Evolutionary conservation across 2,329 filamentous ascomycete species (phyloP).

Genomic region (Niveomyces coronatus): DNA sequence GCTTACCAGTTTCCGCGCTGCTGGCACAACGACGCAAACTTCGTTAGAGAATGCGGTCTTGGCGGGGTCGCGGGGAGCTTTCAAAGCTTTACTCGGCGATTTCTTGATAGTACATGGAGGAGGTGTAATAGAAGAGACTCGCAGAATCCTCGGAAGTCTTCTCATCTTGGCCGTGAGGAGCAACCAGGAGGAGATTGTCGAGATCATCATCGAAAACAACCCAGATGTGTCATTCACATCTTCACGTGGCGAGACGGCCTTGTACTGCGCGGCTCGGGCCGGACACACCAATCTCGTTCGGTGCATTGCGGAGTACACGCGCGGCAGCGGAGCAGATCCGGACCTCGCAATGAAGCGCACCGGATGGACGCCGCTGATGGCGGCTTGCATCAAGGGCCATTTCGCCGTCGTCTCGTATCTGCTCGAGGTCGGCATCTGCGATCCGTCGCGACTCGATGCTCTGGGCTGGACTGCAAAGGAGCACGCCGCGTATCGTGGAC

Average conservation of each 20-base stretch:
- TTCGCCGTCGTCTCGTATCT: conserved; percentile 16
- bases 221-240: not conserved
- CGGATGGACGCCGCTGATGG: conserved; percentile 24
- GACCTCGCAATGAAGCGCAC: conserved; percentile 14
- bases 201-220: not conserved
- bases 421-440: conserved; percentile 17
- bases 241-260: conserved; percentile 12
- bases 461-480: conserved; percentile 25
- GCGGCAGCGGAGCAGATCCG: conserved; percentile 9
- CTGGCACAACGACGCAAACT: no score
- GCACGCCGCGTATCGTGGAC: conserved; percentile 23
- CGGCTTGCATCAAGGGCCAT: conserved; percentile 20
- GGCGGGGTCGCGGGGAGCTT: no score
- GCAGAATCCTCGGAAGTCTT: not conserved
- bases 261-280: conserved; percentile 17
- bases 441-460: conserved; percentile 7
- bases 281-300: conserved; percentile 10
- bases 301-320: conserved; percentile 11
- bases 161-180: conserved; percentile 6
- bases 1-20: no score
- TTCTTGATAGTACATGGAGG: no score
- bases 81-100: no score
- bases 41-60: no score
- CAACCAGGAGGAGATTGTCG: conserved; percentile 1
- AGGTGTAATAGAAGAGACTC: no score